phyloP scores from a whole-genome alignment of 805 yeast species.

The Candida andamanensis region DNA sequence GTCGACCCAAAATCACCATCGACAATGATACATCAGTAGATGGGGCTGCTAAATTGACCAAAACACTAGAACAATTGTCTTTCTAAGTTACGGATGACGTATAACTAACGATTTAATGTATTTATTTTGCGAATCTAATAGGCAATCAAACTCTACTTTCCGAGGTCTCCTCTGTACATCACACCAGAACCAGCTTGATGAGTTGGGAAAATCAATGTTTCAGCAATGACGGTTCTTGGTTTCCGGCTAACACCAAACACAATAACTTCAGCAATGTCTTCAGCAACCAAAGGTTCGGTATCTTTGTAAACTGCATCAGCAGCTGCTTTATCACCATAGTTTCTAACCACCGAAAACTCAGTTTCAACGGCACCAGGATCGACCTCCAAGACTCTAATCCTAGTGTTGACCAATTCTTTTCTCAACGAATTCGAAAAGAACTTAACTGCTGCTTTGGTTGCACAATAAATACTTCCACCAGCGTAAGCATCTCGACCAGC shows the following conservation, averaged over 20 bases:
- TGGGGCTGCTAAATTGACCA: conserved; percentile 61
- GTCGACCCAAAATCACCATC: conserved; percentile 59
- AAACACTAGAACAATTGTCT: conserved; percentile 57
- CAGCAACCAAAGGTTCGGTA: conserved; percentile 28
- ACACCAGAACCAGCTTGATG: conserved; percentile 32
- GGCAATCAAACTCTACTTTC: conserved; percentile 1
- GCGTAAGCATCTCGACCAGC: conserved; percentile 38
- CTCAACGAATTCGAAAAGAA: conserved; percentile 30
- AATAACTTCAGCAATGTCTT: conserved; percentile 35
- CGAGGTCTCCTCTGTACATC: conserved; percentile 16
- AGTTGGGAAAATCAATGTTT: conserved; percentile 33
- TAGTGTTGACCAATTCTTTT: conserved; percentile 32
- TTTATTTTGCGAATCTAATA: neutral
- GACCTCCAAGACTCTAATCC: conserved; percentile 33
- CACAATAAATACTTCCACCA: conserved; percentile 36
- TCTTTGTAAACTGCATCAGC: conserved; percentile 34
- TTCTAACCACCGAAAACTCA: conserved; percentile 33
- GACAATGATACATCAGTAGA: conserved; percentile 48
- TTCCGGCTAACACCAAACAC: conserved; percentile 32
- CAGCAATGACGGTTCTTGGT: conserved; percentile 34
- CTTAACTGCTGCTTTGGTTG: conserved; percentile 33
- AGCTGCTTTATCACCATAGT: conserved; percentile 24
- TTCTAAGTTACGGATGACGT: conserved; percentile 36
- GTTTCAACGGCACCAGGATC: conserved; percentile 40
- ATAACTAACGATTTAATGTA: conserved; percentile 1